Base-by-base conservation (phyloP, 257 asterid genomes). In the Paulownia fortunei region DNA sequence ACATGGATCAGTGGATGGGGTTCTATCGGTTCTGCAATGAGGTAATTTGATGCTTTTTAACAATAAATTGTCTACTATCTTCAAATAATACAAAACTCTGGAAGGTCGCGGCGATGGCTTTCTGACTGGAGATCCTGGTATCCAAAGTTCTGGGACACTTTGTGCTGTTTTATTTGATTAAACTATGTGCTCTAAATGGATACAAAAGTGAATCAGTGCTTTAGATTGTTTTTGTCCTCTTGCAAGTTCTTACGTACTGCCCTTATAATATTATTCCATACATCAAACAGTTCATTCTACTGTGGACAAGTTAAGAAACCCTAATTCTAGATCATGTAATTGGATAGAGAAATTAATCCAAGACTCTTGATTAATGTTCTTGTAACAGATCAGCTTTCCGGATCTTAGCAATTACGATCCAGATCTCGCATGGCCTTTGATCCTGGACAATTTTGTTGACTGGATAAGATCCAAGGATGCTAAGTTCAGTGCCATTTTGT, bases 1-100 rank as follows among this genome's bases (percentile, higher is more conserved):
- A 86, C 88, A 82, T 85, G 93, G 98, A 94, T 87, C 98, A 94
- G 56, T 94, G 99, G 99, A 86, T 84, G 79, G 94, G 91, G 39
- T 85, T 94, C 86, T 88, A 78, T 79, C 89, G 96, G 51, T 94
- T 94, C 84, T 89, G 92, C 88, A 83, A 86, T 56, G 97, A 92
- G 97, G 99, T 92, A 82, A 74, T 44, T 24, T 5, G 2, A 24
- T 27, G 34, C 37, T 46, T 54, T 27, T 18, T 18, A 24, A 65
- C 12, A 62, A 16, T 8, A n/a, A 34, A 32, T 10, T 37, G 0
- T 46, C 52, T 15, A 30, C 16, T 10, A 3, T 26, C 19, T 3
- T 3, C 8, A 23, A 24, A 46, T 10, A 64, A 26, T 68, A 26
- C 4, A 13, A 54, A 32, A 34, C 56, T 67, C 69, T 42, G 19